A percentile compares a stretch with the other conserved stretches of the same genome.
phyloP scores from a whole-genome alignment of 108 stramenopile genomes.

The Fragilaria crotonensis region DNA sequence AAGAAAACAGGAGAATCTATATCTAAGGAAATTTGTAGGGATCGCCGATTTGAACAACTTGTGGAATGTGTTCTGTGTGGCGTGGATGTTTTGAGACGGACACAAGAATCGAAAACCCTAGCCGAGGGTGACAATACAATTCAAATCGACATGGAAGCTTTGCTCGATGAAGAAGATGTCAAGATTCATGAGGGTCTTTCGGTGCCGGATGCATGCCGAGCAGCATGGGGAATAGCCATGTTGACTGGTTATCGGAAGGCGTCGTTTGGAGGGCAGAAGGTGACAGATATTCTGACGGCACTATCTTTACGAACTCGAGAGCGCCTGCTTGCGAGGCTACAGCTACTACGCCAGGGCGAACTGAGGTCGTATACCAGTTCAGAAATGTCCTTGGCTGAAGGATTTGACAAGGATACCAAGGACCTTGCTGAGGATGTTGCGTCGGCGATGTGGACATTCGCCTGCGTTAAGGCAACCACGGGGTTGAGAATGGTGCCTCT shows the following conservation, averaged over 20 bases:
- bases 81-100: slow-evolving; percentile 29
- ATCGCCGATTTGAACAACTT: slow-evolving; percentile 58
- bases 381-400: slow-evolving; percentile 20
- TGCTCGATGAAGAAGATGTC: slow-evolving; percentile 25
- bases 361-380: background rate
- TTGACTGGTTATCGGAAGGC: slow-evolving; percentile 21
- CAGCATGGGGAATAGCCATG: slow-evolving; percentile 49
- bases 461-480: slow-evolving; percentile 34
- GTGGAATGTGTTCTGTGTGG: slow-evolving; percentile 50
- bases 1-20: background rate
- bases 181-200: slow-evolving; percentile 28
- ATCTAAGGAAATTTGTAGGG: slow-evolving; percentile 18
- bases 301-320: slow-evolving; percentile 38
- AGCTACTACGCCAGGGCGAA: slow-evolving; percentile 25
- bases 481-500: slow-evolving; percentile 30
- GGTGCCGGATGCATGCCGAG: slow-evolving; percentile 42
- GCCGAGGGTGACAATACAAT: background rate
- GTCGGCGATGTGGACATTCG: slow-evolving; percentile 43
- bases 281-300: slow-evolving; percentile 25
- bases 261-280: slow-evolving; percentile 30
- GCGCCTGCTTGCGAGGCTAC: slow-evolving; percentile 29
- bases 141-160: slow-evolving; percentile 23
- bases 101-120: slow-evolving; percentile 4
- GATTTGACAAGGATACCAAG: slow-evolving; percentile 24
- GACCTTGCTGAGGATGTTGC: slow-evolving; percentile 49